These are phyloP conservation scores for Pythium vanterpoolii DNA, from an alignment of 352 stramenopile genomes.

Conservation along the genomic window DNA sequence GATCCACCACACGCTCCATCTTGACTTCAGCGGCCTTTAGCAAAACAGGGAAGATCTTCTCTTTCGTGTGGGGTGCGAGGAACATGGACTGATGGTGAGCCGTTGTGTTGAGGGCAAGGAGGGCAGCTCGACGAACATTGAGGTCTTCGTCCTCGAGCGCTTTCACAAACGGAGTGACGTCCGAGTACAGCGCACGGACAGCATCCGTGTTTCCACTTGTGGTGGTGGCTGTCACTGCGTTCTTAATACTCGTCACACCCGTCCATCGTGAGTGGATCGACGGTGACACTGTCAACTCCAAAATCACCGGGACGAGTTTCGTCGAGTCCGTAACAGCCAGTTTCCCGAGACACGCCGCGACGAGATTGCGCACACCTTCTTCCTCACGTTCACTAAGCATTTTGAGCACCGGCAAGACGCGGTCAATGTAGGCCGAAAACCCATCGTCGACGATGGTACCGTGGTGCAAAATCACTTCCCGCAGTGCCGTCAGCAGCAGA, in stretches of 20 bases:
- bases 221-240: constrained; percentile 42
- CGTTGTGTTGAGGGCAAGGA: constrained; percentile 96
- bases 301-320: constrained; percentile 89
- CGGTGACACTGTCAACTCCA: constrained; percentile 63
- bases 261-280: constrained; percentile 84
- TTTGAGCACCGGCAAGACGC: constrained; percentile 93
- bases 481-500: constrained; percentile 93
- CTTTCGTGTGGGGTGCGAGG: constrained; percentile 71
- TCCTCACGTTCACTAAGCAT: constrained; percentile 91
- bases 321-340: constrained; percentile 89
- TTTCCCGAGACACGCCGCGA: constrained; percentile 96
- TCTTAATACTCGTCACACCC: constrained; percentile 92
- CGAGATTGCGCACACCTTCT: constrained; percentile 96
- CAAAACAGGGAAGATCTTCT: constrained; percentile 89
- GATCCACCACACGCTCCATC: constrained; percentile 95
- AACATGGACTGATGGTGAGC: constrained; percentile 92
- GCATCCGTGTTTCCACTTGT: constrained; percentile 31
- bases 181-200: constrained; percentile 46
- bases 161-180: constrained; percentile 89
- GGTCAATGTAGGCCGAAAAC: constrained; percentile 71
- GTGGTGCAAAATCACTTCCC: constrained; percentile 93
- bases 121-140: constrained; percentile 90
- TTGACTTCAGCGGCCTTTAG: constrained; percentile 92
- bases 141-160: constrained; percentile 95
- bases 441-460: constrained; percentile 71